Evolutionary conservation across 306 rosid species (phyloP).

Genomic region (Hippophae rhamnoides): DNA sequence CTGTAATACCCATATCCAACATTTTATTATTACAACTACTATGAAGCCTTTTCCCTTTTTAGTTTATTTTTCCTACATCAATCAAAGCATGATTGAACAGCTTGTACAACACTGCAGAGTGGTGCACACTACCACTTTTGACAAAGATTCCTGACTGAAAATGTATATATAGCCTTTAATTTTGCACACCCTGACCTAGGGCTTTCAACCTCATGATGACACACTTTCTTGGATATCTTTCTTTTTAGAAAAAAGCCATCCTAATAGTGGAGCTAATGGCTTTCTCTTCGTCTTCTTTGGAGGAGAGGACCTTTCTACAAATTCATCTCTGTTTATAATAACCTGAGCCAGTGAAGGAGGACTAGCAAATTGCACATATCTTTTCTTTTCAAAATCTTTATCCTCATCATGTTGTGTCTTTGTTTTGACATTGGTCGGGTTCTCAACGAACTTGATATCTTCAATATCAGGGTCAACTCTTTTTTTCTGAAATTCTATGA

Average conservation of each 20-base stretch:
- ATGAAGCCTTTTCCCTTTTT: not conserved
- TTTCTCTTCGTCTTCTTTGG: slow-evolving; percentile 47
- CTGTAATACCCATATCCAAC: not conserved
- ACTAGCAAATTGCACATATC: slow-evolving; percentile 62
- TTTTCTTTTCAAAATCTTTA: slow-evolving; percentile 30
- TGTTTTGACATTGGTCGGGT: slow-evolving; percentile 1
- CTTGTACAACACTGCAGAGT: too few relatives aligned
- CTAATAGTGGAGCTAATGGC: slow-evolving; percentile 40
- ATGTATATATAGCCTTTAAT: not conserved
- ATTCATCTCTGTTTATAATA: slow-evolving; percentile 32
- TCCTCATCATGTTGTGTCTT: slow-evolving; percentile 14
- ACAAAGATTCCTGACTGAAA: not conserved
- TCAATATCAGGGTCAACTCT: slow-evolving; percentile 42
- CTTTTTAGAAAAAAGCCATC: slow-evolving; percentile 61
- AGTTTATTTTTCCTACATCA: too few relatives aligned
- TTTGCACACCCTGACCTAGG: not conserved
- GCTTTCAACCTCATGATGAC: slow-evolving; percentile 7
- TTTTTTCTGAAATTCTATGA: slow-evolving; percentile 30
- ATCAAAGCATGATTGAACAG: too few relatives aligned
- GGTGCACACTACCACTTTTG: not conserved
- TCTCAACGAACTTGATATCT: slow-evolving; percentile 52
- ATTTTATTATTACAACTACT: not conserved
- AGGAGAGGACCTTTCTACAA: slow-evolving; percentile 27
- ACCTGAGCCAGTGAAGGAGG: slow-evolving; percentile 54
- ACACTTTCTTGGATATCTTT: slow-evolving; percentile 25